Conservation (phyloP, 2,329 filamentous ascomycete genomes). For the Tympanopsis confertula region DNA sequence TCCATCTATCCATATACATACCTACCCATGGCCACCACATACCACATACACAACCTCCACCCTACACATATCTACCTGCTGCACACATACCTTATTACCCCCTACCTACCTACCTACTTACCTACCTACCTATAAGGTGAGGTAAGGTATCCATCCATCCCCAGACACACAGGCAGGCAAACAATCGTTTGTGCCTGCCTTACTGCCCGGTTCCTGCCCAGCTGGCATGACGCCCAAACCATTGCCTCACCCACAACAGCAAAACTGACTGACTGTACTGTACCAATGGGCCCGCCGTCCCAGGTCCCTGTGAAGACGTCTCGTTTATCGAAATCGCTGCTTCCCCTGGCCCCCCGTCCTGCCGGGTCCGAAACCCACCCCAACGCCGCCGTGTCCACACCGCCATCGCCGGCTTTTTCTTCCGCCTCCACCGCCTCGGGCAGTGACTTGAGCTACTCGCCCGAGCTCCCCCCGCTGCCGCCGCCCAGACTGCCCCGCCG, state of each 20-base stretch:
- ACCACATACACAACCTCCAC: neutral
- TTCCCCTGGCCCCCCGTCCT: conserved; percentile 42
- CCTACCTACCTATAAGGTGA: too few relatives aligned
- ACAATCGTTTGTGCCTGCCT: neutral
- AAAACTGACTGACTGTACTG: conserved; percentile 5
- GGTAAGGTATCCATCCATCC: too few relatives aligned
- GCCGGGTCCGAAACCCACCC: conserved; percentile 32
- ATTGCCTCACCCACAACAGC: conserved; percentile 2
- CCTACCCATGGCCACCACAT: conserved; percentile 5
- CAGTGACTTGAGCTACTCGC: conserved; percentile 42
- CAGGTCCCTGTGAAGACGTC: conserved; percentile 40
- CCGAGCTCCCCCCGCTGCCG: conserved; percentile 44
- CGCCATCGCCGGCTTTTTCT: conserved; percentile 45
- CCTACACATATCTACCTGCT: neutral
- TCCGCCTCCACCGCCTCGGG: conserved; percentile 53
- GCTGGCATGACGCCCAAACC: neutral
- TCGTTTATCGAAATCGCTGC: conserved; percentile 34
- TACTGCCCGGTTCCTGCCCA: neutral
- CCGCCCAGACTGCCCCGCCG: conserved; percentile 45
- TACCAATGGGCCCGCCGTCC: neutral
- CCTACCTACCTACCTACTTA: too few relatives aligned
- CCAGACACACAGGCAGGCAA: too few relatives aligned
- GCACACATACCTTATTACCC: too few relatives aligned
- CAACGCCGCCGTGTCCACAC: conserved; percentile 21
- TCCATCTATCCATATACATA: too few relatives aligned